phyloP scores from a whole-genome alignment of 176 grass and related monocot genomes.

The Avena eriantha region DNA sequence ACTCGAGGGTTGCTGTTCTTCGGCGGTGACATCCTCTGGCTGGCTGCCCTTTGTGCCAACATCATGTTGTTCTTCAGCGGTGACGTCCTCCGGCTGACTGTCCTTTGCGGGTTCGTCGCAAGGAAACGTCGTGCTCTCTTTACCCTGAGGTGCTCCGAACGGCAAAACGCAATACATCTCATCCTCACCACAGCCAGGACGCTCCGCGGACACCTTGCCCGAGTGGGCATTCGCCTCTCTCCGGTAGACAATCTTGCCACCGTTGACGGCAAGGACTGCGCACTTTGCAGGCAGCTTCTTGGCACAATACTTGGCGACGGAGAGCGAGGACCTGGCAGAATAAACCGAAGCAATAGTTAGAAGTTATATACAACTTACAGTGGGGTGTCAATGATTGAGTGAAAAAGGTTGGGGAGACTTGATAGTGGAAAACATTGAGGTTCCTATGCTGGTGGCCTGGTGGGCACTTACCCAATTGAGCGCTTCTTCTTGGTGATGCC shows the following conservation, averaged over 20 bases:
- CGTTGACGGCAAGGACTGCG: slow-evolving; percentile 67
- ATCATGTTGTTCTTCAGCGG: slow-evolving; percentile 28
- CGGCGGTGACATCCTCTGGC: not conserved
- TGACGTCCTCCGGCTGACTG: not conserved
- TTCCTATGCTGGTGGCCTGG: not conserved
- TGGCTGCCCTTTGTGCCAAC: not conserved
- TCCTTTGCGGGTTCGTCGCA: slow-evolving; percentile 21
- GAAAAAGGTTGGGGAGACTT: not conserved
- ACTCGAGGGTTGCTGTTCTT: slow-evolving; percentile 22
- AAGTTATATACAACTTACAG: not conserved
- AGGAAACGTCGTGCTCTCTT: not conserved
- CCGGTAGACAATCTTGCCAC: slow-evolving; percentile 88
- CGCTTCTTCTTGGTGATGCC: slow-evolving; percentile 68
- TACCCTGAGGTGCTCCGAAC: slow-evolving; percentile 38
- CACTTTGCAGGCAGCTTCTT: slow-evolving; percentile 83
- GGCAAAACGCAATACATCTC: slow-evolving; percentile 64
- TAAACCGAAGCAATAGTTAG: slow-evolving; percentile 2
- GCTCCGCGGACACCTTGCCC: slow-evolving; percentile 54
- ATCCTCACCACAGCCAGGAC: slow-evolving; percentile 34
- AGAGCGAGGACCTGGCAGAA: slow-evolving; percentile 60
- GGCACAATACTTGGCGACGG: slow-evolving; percentile 83
- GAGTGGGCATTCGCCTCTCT: slow-evolving; percentile 59
- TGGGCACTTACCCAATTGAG: slow-evolving; percentile 57
- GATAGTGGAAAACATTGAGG: slow-evolving; percentile 39
- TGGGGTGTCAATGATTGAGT: slow-evolving; percentile 18